phyloP scores from a whole-genome alignment of 352 stramenopile species.

The Globisporangium apiculatum region DNA sequence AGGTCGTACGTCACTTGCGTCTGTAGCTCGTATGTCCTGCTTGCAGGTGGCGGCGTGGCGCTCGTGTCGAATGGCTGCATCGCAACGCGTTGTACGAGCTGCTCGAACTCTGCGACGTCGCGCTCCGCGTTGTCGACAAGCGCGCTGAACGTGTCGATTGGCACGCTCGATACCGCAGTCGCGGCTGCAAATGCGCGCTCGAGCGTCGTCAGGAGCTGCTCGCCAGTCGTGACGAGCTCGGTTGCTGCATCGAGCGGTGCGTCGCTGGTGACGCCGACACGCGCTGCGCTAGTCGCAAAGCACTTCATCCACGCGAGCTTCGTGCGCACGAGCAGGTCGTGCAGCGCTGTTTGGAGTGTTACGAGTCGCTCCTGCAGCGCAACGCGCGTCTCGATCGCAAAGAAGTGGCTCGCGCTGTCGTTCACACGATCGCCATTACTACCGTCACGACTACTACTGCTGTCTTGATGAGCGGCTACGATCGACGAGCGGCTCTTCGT shows the following conservation, averaged over 20 bases:
- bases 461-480: background rate
- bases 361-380: slow-evolving; percentile 30
- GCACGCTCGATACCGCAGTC: slow-evolving; percentile 15
- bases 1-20: slow-evolving; percentile 30
- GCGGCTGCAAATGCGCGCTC: slow-evolving; percentile 34
- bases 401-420: slow-evolving; percentile 34
- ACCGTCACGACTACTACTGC: background rate
- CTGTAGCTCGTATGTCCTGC: background rate
- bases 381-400: slow-evolving; percentile 48
- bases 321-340: slow-evolving; percentile 31
- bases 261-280: background rate
- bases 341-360: background rate
- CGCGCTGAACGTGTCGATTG: slow-evolving; percentile 38
- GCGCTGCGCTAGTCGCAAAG: slow-evolving; percentile 12
- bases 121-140: slow-evolving; percentile 33
- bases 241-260: slow-evolving; percentile 6
- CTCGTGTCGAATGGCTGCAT: slow-evolving; percentile 2
- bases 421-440: background rate
- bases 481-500: background rate
- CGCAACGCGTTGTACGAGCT: slow-evolving; percentile 24
- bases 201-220: slow-evolving; percentile 31
- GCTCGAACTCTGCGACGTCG: slow-evolving; percentile 31
- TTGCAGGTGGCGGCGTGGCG: no score
- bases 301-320: slow-evolving; percentile 68
- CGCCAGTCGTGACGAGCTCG: slow-evolving; percentile 35